These are phyloP conservation scores for Mycena rosella DNA, from an alignment of 768 basidiomycete genomes.

Conservation along the genomic window DNA sequence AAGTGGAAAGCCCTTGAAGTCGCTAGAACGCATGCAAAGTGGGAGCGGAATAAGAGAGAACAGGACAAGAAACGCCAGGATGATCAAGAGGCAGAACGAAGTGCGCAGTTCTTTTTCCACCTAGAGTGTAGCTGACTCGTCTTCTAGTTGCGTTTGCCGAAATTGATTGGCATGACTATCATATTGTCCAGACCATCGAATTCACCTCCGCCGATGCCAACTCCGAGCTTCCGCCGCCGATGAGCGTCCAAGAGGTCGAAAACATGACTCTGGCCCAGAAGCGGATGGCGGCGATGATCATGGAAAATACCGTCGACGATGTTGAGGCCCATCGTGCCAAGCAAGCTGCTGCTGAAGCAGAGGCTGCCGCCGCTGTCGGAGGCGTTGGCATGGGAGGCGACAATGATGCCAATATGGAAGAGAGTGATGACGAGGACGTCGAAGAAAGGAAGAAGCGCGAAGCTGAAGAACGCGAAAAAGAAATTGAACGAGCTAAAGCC, in stretches of 20 bases:
- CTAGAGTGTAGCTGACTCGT: slow-evolving; percentile 11
- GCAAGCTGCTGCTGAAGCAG: slow-evolving; percentile 88
- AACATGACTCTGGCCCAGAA: slow-evolving; percentile 98
- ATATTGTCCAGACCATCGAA: slow-evolving; percentile 97
- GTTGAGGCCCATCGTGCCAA: slow-evolving; percentile 85
- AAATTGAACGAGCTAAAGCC: slow-evolving; percentile 82
- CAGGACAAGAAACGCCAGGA: slow-evolving; percentile 89
- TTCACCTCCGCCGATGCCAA: slow-evolving; percentile 94
- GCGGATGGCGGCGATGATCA: slow-evolving; percentile 98
- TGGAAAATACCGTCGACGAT: slow-evolving; percentile 93
- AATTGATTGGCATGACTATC: slow-evolving; percentile 99
- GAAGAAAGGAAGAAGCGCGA: slow-evolving; percentile 73
- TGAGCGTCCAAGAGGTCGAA: slow-evolving; percentile 94
- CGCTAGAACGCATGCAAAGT: slow-evolving; percentile 84
- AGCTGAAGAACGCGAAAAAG: slow-evolving; percentile 76
- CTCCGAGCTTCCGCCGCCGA: slow-evolving; percentile 95
- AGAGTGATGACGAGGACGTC: slow-evolving; percentile 84
- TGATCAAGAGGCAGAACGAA: slow-evolving; percentile 91
- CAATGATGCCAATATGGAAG: slow-evolving; percentile 84
- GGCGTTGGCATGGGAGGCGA: slow-evolving; percentile 65
- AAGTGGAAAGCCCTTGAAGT: slow-evolving; percentile 85
- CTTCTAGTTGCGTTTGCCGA: slow-evolving; percentile 88
- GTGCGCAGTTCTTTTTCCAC: slow-evolving; percentile 58
- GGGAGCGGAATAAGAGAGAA: slow-evolving; percentile 88
- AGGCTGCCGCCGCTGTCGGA: slow-evolving; percentile 85